phyloP scores from a whole-genome alignment of 768 basidiomycete genomes.

The Austroboletus festivus region DNA sequence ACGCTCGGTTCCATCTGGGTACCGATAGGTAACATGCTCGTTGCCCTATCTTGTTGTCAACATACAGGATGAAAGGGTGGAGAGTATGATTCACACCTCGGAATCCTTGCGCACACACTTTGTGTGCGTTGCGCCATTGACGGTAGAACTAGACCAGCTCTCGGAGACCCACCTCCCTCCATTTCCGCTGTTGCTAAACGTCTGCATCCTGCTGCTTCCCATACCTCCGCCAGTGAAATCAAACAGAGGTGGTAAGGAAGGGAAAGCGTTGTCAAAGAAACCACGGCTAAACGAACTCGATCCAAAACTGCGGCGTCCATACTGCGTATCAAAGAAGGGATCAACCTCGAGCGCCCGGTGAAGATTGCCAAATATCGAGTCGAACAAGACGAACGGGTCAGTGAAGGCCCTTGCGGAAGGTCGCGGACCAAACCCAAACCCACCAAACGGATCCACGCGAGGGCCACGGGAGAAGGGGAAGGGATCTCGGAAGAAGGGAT shows the following conservation, averaged over 20 bases:
- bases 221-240: conserved; percentile 15
- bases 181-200: conserved; percentile 6
- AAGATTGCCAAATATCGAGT: conserved; percentile 61
- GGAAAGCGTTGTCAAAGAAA: conserved; percentile 11
- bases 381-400: conserved; percentile 74
- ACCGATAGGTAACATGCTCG: conserved; percentile 64
- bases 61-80: too few species aligned
- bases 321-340: conserved; percentile 33
- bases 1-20: conserved; percentile 63
- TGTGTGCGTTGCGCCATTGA: conserved; percentile 68
- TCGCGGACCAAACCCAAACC: conserved; percentile 20
- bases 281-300: conserved; percentile 10
- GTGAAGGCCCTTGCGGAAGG: conserved; percentile 43
- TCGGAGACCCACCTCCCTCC: conserved; percentile 46
- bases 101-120: conserved; percentile 54
- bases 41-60: conserved; percentile 63
- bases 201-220: conserved; percentile 11
- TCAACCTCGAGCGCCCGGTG: conserved; percentile 34
- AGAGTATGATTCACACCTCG: conserved; percentile 47
- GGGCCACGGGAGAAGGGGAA: conserved; percentile 25
- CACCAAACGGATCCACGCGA: conserved; percentile 26
- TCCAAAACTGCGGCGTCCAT: conserved; percentile 16
- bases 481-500: conserved; percentile 17
- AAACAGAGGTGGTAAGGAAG: conserved; percentile 9
- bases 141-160: conserved; percentile 51